Conservation (phyloP, 2,329 filamentous ascomycete genomes). For the Basipetospora chlamydospora region DNA sequence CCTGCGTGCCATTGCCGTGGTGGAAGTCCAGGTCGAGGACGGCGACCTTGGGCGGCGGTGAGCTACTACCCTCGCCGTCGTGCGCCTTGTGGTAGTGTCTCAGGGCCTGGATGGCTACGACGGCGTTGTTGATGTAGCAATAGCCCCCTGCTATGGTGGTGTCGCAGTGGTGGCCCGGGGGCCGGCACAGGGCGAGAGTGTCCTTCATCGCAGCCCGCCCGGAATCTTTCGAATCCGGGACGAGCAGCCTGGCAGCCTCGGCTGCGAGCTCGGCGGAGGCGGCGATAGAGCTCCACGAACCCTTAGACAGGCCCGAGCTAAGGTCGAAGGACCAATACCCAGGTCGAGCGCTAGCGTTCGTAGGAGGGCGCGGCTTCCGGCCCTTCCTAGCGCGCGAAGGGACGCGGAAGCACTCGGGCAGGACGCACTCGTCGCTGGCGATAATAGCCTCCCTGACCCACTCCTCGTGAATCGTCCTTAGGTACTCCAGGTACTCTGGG, state of each 20-base stretch:
- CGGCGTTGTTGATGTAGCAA: constrained; percentile 15
- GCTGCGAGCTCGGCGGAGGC: constrained; percentile 12
- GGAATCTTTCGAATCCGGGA: background rate
- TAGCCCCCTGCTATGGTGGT: constrained; percentile 13
- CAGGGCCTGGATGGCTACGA: constrained; percentile 11
- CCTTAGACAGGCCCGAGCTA: constrained; percentile 10
- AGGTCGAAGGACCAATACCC: constrained; percentile 14
- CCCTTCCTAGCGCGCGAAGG: background rate
- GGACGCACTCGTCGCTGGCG: constrained; percentile 8
- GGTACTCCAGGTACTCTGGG: constrained; percentile 10
- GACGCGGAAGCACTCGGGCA: constrained; percentile 13
- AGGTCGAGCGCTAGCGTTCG: constrained; percentile 10
- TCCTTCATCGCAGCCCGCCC: constrained; percentile 1
- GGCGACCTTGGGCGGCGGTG: constrained; percentile 7
- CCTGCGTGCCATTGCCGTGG: constrained; percentile 16
- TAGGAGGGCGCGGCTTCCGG: constrained; percentile 4
- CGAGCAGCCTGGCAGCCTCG: constrained; percentile 6
- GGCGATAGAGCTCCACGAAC: constrained; percentile 10
- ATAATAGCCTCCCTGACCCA: constrained; percentile 9
- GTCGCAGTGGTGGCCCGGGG: constrained; percentile 14
- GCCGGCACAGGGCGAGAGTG: constrained; percentile 12
- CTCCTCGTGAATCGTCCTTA: constrained; percentile 8
- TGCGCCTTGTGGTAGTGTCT: constrained; percentile 5
- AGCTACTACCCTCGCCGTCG: background rate
- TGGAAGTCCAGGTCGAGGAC: constrained; percentile 15